Conservation (phyloP, 306 rosid genomes). For the Begonia masoniana region DNA sequence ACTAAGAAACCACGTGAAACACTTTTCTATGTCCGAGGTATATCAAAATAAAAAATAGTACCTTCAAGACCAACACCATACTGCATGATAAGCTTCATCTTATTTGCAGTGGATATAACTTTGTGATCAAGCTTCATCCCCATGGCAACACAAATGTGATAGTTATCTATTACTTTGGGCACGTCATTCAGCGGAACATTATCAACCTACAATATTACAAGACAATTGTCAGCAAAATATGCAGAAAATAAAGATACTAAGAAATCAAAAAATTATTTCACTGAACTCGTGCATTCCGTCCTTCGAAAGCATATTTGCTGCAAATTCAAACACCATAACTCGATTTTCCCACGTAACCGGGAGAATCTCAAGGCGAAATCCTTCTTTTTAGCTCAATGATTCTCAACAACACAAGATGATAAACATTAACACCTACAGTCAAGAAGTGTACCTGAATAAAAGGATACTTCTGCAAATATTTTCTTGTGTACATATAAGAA, state of each 20-base stretch:
- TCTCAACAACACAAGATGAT: not conserved
- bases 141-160: constrained; percentile 53
- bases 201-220: constrained; percentile 41
- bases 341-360: not conserved
- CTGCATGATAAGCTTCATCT: constrained; percentile 78
- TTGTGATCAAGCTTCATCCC: constrained; percentile 48
- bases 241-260: too few relatives aligned
- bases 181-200: constrained; percentile 55
- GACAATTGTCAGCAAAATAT: too few relatives aligned
- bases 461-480: constrained; percentile 49
- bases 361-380: too few relatives aligned
- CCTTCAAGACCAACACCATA: constrained; percentile 93
- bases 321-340: not conserved
- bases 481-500: not conserved
- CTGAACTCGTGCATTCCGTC: too few relatives aligned
- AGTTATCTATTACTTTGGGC: constrained; percentile 41
- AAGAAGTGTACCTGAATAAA: constrained; percentile 38
- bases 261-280: too few relatives aligned
- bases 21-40: constrained; percentile 2
- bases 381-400: not conserved
- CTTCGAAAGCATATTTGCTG: not conserved
- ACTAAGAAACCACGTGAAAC: not conserved
- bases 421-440: not conserved
- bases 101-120: constrained; percentile 47
- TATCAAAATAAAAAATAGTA: constrained; percentile 1